phyloP scores from a whole-genome alignment of 345 rosid species.

The Citrus sinensis region DNA sequence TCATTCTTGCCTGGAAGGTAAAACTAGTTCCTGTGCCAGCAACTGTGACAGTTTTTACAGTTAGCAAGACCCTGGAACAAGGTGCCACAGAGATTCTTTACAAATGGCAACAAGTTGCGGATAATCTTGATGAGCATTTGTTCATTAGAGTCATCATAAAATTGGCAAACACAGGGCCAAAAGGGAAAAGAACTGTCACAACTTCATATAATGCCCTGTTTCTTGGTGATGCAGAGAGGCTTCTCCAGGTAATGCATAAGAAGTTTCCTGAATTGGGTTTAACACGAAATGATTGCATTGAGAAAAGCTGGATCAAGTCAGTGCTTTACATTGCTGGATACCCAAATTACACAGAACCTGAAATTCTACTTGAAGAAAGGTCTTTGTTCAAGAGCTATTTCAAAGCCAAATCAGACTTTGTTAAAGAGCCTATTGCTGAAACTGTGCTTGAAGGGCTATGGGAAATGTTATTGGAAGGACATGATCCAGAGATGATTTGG shows the following conservation, averaged over 20 bases:
- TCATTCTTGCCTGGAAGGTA: slow-evolving; percentile 15
- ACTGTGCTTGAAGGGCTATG: background rate
- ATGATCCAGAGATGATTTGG: background rate
- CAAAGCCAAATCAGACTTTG: slow-evolving; percentile 8
- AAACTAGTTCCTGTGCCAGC: slow-evolving; percentile 19
- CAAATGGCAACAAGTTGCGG: slow-evolving; percentile 19
- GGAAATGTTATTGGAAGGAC: background rate
- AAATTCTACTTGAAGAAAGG: background rate
- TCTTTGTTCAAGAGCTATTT: background rate
- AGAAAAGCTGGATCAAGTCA: slow-evolving; percentile 1
- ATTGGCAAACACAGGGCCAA: background rate
- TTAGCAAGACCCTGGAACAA: slow-evolving; percentile 15
- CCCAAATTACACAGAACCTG: background rate
- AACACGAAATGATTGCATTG: background rate
- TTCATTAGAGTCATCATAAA: slow-evolving; percentile 4
- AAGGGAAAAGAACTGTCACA: slow-evolving; percentile 7
- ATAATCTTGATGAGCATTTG: background rate
- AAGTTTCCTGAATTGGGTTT: background rate
- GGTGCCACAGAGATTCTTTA: slow-evolving; percentile 7
- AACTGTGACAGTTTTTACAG: slow-evolving; percentile 15
- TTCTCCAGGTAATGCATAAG: background rate
- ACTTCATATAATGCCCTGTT: background rate
- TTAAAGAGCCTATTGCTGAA: background rate
- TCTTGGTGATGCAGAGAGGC: background rate
- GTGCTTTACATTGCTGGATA: slow-evolving; percentile 7